A percentile compares a stretch with the other conserved stretches of the same genome.
These are phyloP conservation scores for Blastocystis sp. DNA, from an alignment of 352 stramenopile genomes.

Conservation along the genomic window DNA sequence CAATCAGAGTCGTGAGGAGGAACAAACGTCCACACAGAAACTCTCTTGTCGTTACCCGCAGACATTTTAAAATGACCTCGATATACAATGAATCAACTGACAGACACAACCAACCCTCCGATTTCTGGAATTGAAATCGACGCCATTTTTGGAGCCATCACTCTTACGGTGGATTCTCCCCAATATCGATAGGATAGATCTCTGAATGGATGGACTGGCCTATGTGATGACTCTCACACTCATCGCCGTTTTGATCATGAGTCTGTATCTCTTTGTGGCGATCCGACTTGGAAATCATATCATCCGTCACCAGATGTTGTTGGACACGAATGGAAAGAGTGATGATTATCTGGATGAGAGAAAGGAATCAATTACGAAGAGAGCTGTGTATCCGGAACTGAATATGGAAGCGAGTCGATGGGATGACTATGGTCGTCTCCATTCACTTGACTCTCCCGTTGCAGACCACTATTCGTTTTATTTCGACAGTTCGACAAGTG, in stretches of 20 bases:
- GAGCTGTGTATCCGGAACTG: too few species aligned
- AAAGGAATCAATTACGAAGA: too few species aligned
- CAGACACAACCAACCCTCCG: too few species aligned
- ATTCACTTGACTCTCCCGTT: neutral
- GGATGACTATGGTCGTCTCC: neutral
- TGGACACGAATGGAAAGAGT: neutral
- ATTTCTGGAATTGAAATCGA: neutral
- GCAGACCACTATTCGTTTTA: neutral
- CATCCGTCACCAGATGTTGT: neutral
- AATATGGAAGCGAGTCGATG: neutral
- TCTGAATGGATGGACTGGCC: neutral
- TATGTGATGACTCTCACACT: constrained; percentile 4
- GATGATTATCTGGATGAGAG: too few species aligned
- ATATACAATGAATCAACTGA: too few species aligned
- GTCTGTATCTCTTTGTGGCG: neutral
- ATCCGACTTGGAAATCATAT: neutral
- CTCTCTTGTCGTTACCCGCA: neutral
- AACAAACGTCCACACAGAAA: constrained; percentile 21
- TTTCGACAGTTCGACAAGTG: neutral
- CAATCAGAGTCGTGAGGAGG: constrained; percentile 33
- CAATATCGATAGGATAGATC: neutral
- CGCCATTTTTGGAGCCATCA: neutral
- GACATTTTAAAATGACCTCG: constrained; percentile 37
- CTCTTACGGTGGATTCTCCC: neutral
- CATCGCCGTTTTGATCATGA: neutral